Evolutionary conservation across 306 rosid species (phyloP).

Genomic region (Inga oerstediana): DNA sequence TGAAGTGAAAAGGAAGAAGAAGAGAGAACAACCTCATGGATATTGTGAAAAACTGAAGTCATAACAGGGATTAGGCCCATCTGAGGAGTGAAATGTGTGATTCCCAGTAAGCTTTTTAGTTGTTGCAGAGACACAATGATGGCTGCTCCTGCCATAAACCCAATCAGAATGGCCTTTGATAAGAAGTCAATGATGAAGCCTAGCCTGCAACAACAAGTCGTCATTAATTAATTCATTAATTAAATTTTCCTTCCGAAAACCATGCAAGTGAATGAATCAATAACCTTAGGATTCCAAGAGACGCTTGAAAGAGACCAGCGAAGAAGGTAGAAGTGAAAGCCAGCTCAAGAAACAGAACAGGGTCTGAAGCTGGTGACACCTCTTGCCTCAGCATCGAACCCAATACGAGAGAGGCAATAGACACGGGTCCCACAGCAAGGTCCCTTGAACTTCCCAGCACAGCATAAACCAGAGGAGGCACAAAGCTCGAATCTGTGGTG

Average conservation of each 20-base stretch:
- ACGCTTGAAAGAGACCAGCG: constrained; percentile 88
- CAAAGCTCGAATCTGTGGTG: constrained; percentile 86
- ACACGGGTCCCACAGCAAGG: constrained; percentile 97
- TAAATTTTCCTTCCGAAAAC: background rate
- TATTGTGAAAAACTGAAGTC: constrained; percentile 67
- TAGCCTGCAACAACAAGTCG: constrained; percentile 53
- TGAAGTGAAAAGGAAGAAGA: background rate
- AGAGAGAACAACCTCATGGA: constrained; percentile 71
- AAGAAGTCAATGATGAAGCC: constrained; percentile 93
- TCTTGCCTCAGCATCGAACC: constrained; percentile 86
- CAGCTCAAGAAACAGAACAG: constrained; percentile 72
- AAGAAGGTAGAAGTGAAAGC: constrained; percentile 88
- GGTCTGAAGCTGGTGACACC: constrained; percentile 74
- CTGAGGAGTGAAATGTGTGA: constrained; percentile 70
- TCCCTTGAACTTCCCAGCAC: constrained; percentile 95
- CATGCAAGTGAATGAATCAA: background rate
- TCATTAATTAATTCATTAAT: background rate
- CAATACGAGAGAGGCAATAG: constrained; percentile 88
- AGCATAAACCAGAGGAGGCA: constrained; percentile 93
- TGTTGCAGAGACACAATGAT: constrained; percentile 91
- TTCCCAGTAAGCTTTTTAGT: constrained; percentile 87
- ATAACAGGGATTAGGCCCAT: constrained; percentile 83
- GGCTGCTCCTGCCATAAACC: constrained; percentile 99
- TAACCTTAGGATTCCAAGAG: constrained; percentile 85
- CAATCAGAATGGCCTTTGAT: constrained; percentile 86